Evolutionary conservation across 352 stramenopile genomes (phyloP), one percentile per base, ranked within the genome.

Genomic region (Globisporangium cederbergense): DNA sequence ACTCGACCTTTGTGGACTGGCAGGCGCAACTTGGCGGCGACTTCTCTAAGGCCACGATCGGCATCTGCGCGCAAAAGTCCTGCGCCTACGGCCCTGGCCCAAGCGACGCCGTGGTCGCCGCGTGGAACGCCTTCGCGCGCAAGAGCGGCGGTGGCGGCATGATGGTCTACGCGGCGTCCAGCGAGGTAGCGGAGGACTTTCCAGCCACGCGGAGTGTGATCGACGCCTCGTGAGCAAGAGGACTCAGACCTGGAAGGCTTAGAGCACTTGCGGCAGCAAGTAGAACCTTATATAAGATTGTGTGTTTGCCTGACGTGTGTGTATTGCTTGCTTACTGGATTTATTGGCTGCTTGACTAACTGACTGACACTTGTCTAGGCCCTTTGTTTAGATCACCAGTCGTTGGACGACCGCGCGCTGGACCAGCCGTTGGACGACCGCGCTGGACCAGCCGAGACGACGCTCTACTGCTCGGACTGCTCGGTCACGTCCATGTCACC

Each of bases 121-220:
- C 72, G 42, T 93, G 85, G 85, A 72, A 76, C 36, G 28, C 67
- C 30, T 79, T 85, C 22, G 74, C 75, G 47, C 65, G 75, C 7
- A 58, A 71, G 50, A 46, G 68, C 1, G 68, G 65, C 9, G 50
- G 67, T n/a, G 80, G 78, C 7, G 84, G 84, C 1, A 91, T 93
- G 78, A 91, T 90, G 79, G 73, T 93, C 45, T 93, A 88, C 60
- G 73, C 83, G 2, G 82, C 79, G 8, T 91, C 82, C 2, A 63
- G 72, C 13, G 85, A 93, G 57, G 76, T 78, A 2, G 36, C 14
- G 1, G 70, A 89, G 20, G 60, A 84, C 57, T 91, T 83, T 38
- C 60, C 73, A 0, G 70, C 78, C 40, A 91, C 80, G 1, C 62
- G 76, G 1, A 89, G 78, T 60, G 71, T 91, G 43, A 62, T 67